Conservation (phyloP, 139 green algal genomes). For the Tetraselmis striata region DNA sequence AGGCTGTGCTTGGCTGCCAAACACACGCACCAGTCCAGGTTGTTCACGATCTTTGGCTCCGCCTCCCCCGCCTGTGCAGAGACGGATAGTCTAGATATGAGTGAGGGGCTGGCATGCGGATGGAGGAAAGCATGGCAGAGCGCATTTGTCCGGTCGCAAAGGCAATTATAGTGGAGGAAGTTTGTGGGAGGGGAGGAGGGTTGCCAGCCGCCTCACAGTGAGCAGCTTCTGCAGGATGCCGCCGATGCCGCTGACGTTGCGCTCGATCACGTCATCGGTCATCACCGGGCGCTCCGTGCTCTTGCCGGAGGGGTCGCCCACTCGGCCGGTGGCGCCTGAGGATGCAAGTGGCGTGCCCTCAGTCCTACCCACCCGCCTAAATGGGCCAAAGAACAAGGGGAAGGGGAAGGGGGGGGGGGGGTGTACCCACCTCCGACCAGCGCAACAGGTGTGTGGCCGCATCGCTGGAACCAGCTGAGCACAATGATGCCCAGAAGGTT, state of each 20-base stretch:
- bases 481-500: constrained; percentile 98
- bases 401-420: too few species aligned
- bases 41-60: constrained; percentile 67
- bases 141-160: too few species aligned
- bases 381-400: too few species aligned
- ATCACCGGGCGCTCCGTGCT: constrained; percentile 85
- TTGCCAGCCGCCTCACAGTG: background rate
- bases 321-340: constrained; percentile 72
- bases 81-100: background rate
- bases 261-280: constrained; percentile 69
- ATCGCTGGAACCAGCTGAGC: constrained; percentile 89
- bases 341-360: background rate
- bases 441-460: constrained; percentile 79
- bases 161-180: too few species aligned
- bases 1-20: too few species aligned
- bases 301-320: constrained; percentile 89
- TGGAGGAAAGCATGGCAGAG: too few species aligned
- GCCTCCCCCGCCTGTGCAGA: background rate
- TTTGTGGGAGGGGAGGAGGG: background rate
- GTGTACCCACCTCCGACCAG: constrained; percentile 67
- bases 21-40: constrained; percentile 37
- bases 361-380: too few species aligned
- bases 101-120: too few species aligned
- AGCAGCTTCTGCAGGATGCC: constrained; percentile 18
- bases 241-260: constrained; percentile 64